Base-by-base conservation (phyloP, 495 filamentous ascomycete genomes). In the Neurospora sp. region DNA sequence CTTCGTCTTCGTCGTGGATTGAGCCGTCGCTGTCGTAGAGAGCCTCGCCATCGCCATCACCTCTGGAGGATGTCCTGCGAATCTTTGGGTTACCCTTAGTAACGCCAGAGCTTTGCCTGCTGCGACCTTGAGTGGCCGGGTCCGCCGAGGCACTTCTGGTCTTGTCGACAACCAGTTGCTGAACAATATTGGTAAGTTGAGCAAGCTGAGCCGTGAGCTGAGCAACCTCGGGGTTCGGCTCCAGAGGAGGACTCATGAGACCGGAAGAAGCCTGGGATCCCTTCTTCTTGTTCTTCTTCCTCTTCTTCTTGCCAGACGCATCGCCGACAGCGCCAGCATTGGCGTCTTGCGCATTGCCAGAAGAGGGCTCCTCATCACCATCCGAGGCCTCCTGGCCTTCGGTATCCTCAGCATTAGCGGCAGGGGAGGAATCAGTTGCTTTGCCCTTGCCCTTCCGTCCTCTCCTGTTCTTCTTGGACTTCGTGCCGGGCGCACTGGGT, bases 401-500 rank as follows among this genome's bases (percentile, higher is more conserved):
- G 53, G 53, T 7, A 1, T 9, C 27, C 14, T 73, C 72, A 22
- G 68, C 41, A 48, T 39, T 10, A 45, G 31, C 35, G 41, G 68
- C 5, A 65, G 38, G 40, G 16, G 70, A 35, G n/a, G 42, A 37
- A 22, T 6, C 72, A 14, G 35, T 10, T 22, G 76, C 74, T 37
- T 72, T 70, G n/a, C 70, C 70, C 40, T 79, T 78, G 40, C 70
- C 72, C 74, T 81, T 80, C 69, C 76, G 77, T 68, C 75, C 75
- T 73, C 79, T 83, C 71, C 77, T 81, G 53, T 71, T 75, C 69
- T 78, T 82, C 75, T 81, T 83, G 72, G 73, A 71, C 61, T 81
- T 77, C 72, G 78, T 77, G 14, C 68, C 7, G 4, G 53, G 27
- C 12, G 27, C 53, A 9, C 53, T 65, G 12, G 71, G 40, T 1